Base-by-base conservation (phyloP, 805 yeast genomes). In the Barnettozyma botsteinii region DNA sequence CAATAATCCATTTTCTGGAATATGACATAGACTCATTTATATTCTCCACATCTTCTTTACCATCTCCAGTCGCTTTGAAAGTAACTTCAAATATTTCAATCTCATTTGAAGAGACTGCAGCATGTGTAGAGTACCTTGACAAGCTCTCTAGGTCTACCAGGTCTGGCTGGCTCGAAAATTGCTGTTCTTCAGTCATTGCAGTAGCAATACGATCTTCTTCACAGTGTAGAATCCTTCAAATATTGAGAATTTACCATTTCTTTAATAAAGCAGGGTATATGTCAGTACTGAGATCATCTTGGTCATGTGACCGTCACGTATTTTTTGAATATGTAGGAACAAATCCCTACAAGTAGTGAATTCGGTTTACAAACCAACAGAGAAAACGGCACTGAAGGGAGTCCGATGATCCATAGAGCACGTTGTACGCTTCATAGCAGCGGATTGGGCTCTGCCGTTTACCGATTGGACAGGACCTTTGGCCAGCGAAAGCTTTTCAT, bases 1-100 rank as follows among this genome's bases (percentile, higher is more conserved):
- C 72, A 28, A 79, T 67, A 33, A 63, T 53, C 78, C 84, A 79
- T 56, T 80, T 82, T 36, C 73, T 67, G 51, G 63, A 53, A 5
- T 38, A 42, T 2, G 84, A 69, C 66, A 72, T 47, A 5, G 42
- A 40, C 5, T 50, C 45, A 9, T 51, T 52, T 17, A 62, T 52
- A 45, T 64, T 56, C 40, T 67, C 71, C 22, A 51, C 55, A 24
- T 57, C 59, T 32, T 41, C 49, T 14, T 31, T 29, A 19, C 42
- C 52, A 13, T 46, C 9, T 9, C 9, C 9, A 6, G 11, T 21
- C 17, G 7, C 21, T 4, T 29, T 48, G 26, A 65, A 60, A 0
- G 24, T 31, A 1, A 64, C 69, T 40, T 64, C 69, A 33, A 43
- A 58, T 9, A 43, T 44, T 18, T 31, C 40, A 3, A 20, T 38